Conservation (phyloP, 2,329 filamentous ascomycete species). For the Epicoccum sorghinum region DNA sequence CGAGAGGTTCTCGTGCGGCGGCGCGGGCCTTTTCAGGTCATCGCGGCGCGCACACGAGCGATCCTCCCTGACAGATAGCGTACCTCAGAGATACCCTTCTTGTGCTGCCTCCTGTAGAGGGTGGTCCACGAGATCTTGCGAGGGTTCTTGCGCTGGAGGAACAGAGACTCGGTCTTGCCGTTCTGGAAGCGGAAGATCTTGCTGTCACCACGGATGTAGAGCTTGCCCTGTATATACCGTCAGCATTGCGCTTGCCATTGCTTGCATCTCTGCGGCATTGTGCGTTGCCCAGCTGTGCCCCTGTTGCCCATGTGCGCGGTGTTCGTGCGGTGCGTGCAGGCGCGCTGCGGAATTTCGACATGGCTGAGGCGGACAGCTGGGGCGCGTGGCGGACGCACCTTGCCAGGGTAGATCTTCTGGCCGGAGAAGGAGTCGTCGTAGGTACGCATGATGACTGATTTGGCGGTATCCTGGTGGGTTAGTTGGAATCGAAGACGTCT, state of each 20-base stretch:
- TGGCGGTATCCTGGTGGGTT: slow-evolving; percentile 48
- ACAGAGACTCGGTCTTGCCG: slow-evolving; percentile 99
- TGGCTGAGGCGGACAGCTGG: slow-evolving; percentile 21
- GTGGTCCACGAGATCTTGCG: slow-evolving; percentile 99
- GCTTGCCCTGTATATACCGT: slow-evolving; percentile 77
- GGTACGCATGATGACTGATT: slow-evolving; percentile 70
- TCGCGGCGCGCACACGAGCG: slow-evolving; percentile 9
- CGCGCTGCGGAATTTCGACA: slow-evolving; percentile 31
- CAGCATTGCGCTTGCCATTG: slow-evolving; percentile 32
- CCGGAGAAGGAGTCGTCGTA: slow-evolving; percentile 81
- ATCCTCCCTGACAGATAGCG: slow-evolving; percentile 17
- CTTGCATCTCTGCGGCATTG: not conserved
- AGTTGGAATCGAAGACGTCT: slow-evolving; percentile 1
- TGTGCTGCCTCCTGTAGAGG: slow-evolving; percentile 98
- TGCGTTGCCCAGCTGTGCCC: slow-evolving; percentile 2
- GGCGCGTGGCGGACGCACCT: slow-evolving; percentile 61
- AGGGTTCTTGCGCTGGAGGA: slow-evolving; percentile 99
- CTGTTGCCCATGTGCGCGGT: slow-evolving; percentile 23
- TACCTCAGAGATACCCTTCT: slow-evolving; percentile 99
- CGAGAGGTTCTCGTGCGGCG: slow-evolving; percentile 15
- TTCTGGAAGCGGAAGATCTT: slow-evolving; percentile 99
- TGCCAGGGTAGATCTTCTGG: slow-evolving; percentile 80
- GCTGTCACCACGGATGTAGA: slow-evolving; percentile 99
- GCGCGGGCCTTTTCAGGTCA: slow-evolving; percentile 30
- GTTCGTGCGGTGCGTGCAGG: slow-evolving; percentile 18